These are phyloP conservation scores for Scleroderma bovista DNA, from an alignment of 768 basidiomycete genomes.

Conservation along the genomic window DNA sequence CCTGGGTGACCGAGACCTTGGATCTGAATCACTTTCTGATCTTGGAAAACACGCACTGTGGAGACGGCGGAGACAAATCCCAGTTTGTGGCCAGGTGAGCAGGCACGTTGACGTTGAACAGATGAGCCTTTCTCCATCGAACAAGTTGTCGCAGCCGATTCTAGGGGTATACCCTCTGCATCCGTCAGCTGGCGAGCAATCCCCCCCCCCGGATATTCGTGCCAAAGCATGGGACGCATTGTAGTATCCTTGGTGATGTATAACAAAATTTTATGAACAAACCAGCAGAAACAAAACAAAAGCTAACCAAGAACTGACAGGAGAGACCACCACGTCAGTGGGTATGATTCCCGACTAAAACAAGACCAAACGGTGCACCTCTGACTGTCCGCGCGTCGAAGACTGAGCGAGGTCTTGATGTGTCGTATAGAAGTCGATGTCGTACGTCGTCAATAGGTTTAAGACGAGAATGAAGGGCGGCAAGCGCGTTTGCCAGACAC, in stretches of 20 bases:
- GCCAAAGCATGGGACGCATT: slow-evolving; percentile 80
- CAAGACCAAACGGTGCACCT: slow-evolving; percentile 40
- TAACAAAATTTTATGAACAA: background rate
- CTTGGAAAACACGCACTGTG: slow-evolving; percentile 40
- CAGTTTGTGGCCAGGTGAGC: slow-evolving; percentile 77
- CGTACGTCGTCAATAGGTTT: slow-evolving; percentile 87
- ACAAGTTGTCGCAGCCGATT: slow-evolving; percentile 53
- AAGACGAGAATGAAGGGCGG: slow-evolving; percentile 76
- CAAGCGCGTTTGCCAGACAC: slow-evolving; percentile 78
- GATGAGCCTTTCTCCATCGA: slow-evolving; percentile 72
- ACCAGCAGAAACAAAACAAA: slow-evolving; percentile 1
- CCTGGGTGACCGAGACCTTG: too few relatives aligned
- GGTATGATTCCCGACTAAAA: background rate
- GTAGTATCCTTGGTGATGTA: slow-evolving; percentile 71
- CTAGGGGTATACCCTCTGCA: slow-evolving; percentile 69
- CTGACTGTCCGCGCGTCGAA: slow-evolving; percentile 73
- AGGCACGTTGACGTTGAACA: slow-evolving; percentile 80
- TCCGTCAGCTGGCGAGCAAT: slow-evolving; percentile 77
- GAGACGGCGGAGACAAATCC: slow-evolving; percentile 85
- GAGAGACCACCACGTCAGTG: slow-evolving; percentile 9
- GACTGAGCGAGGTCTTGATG: slow-evolving; percentile 56
- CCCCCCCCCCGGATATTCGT: slow-evolving; percentile 70
- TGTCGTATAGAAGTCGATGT: slow-evolving; percentile 81
- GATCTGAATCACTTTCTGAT: background rate
- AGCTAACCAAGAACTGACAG: slow-evolving; percentile 61